Conservation (phyloP, 225 moss, liverwort and hornwort genomes). For the Asterella californica region DNA sequence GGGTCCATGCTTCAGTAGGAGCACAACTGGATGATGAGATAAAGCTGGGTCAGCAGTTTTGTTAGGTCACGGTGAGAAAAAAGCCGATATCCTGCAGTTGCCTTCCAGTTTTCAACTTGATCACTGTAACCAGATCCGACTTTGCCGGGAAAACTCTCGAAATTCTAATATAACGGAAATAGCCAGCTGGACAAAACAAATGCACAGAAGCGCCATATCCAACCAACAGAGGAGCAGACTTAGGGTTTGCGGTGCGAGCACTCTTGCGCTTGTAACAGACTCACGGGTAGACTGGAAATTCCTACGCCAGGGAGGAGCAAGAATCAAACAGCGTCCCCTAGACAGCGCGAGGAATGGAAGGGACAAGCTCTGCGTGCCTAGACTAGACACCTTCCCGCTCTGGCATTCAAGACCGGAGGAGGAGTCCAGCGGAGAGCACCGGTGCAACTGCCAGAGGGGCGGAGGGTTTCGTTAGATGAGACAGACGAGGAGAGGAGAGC, state of each 20-base stretch:
- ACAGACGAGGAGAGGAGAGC: neutral
- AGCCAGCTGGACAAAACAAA: too few relatives aligned
- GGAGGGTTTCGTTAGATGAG: neutral
- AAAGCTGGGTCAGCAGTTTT: too few relatives aligned
- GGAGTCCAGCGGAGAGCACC: neutral
- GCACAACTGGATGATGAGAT: too few relatives aligned
- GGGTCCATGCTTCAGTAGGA: too few relatives aligned
- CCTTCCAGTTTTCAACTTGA: too few relatives aligned
- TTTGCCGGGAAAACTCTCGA: too few relatives aligned
- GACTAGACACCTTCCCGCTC: neutral
- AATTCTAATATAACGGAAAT: too few relatives aligned
- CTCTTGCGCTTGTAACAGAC: neutral
- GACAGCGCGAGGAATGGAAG: neutral
- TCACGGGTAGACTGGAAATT: neutral
- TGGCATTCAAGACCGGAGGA: neutral
- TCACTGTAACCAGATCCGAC: too few relatives aligned
- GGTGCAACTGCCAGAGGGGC: slow-evolving; percentile 10
- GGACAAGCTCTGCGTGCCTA: too few relatives aligned
- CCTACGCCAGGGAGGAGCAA: neutral
- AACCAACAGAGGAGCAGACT: neutral
- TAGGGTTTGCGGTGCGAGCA: slow-evolving; percentile 7
- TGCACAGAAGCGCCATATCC: too few relatives aligned
- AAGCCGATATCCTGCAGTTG: too few relatives aligned
- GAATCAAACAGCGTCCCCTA: neutral
- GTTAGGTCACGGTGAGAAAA: too few relatives aligned